Evolutionary conservation across 257 asterid species (phyloP), one percentile per base, ranked within the genome.

Genomic region (Cinchona pubescens): DNA sequence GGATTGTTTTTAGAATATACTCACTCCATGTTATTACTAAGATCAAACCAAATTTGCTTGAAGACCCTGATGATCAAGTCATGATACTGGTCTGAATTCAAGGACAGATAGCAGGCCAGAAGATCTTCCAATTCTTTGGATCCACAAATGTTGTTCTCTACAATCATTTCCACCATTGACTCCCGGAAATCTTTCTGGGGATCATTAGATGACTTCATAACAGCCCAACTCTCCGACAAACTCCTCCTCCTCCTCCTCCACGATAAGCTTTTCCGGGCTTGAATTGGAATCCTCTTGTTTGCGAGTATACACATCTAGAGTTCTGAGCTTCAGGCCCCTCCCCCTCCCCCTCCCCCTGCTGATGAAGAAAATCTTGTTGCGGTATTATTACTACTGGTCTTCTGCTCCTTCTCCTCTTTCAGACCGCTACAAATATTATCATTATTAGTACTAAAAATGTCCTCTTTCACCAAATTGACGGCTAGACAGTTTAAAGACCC

Each of bases 121-220:
- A 90, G 88, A 61, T 90, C 92, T 49, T 90, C 96, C 85, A 90
- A 64, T 37, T 88, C 92, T 72, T 79, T 85, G 0, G 96, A 81
- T 4, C 76, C 83, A 35, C 68, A 76, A 49, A 90, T 83, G 60
- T 88, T 78, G 75, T 90, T 88, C 86, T 90, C 91, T 19, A 85
- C 67, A 1, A 90, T 90, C 96, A 90, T 90, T 87, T 90, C 93
- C 89, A 90, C 83, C 96, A 90, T 90, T 2, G 96, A 90, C 13
- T 90, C 89, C 76, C 72, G 85, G 84, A 90, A 90, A 23, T 90
- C 96, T 56, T 85, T 76, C 53, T 78, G 53, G 1, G 96, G 96
- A 79, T 90, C 88, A 77, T 66, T 77, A 4, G 93, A 88, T 25
- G 90, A 77, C 75, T 86, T 90, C 86, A 90, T 86, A 62, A 90